Percentiles rank a stretch among this genome's conserved stretches.
Conservation (phyloP, 148 eudicot species). For the Diospyros lotus region DNA sequence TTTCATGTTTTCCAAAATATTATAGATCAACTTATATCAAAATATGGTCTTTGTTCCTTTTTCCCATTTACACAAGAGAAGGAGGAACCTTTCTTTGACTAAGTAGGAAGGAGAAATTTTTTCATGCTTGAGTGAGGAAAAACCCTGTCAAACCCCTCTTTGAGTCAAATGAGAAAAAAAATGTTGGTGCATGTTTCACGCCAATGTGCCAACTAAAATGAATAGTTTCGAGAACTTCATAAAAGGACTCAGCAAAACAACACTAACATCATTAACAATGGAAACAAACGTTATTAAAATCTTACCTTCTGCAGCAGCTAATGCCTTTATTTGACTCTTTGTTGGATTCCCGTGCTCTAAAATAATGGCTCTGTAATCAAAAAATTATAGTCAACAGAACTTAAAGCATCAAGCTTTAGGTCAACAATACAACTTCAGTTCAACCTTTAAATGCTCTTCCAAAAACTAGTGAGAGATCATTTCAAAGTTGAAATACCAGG, state of each 20-base stretch:
- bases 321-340: constrained; percentile 82
- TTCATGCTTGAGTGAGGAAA: neutral
- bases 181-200: neutral
- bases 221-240: neutral
- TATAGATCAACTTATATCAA: too few relatives aligned
- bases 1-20: neutral
- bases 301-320: constrained; percentile 89
- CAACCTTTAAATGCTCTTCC: neutral
- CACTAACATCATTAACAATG: neutral
- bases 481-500: neutral
- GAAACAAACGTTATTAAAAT: constrained; percentile 1
- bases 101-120: neutral
- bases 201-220: neutral
- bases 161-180: neutral
- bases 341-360: constrained; percentile 72
- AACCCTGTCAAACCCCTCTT: neutral
- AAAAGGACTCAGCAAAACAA: neutral
- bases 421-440: neutral
- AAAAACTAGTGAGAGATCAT: neutral
- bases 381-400: constrained; percentile 1
- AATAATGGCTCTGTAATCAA: constrained; percentile 57
- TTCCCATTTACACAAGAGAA: too few relatives aligned
- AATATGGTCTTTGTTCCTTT: too few relatives aligned
- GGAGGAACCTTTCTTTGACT: too few relatives aligned
- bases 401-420: neutral